Percentiles rank a stretch among this genome's conserved stretches.
Evolutionary conservation across 331 rosid species (phyloP).

Genomic region (Pyrus hybrid): DNA sequence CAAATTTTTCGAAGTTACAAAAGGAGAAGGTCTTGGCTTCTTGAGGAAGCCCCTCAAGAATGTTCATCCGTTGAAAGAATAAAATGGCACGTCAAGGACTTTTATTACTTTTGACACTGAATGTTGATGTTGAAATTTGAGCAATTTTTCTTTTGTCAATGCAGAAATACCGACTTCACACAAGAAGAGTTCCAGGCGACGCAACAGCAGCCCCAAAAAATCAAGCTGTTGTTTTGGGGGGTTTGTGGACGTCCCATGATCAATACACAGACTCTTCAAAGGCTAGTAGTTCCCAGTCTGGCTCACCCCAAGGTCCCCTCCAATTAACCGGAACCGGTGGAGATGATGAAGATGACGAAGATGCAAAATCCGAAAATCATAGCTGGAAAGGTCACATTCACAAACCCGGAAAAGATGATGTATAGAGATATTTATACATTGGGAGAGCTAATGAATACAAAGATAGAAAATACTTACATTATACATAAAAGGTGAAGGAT

Average conservation of each 20-base stretch:
- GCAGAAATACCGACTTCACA: conserved; percentile 96
- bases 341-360: conserved; percentile 64
- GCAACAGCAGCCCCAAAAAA: conserved; percentile 23
- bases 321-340: conserved; percentile 60
- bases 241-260: conserved; percentile 68
- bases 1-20: background rate
- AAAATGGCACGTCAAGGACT: background rate
- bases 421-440: conserved; percentile 56
- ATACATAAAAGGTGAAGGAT: conserved; percentile 29
- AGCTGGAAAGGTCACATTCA: conserved; percentile 61
- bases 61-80: background rate
- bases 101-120: background rate
- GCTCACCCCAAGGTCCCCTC: conserved; percentile 96
- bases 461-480: conserved; percentile 35
- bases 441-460: conserved; percentile 44
- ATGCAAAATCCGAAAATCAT: conserved; percentile 67
- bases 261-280: conserved; percentile 67
- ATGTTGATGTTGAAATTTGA: background rate
- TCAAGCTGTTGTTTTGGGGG: conserved; percentile 62
- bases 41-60: background rate
- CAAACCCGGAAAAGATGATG: conserved; percentile 49
- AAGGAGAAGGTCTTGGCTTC: background rate
- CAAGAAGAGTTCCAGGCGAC: conserved; percentile 54
- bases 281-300: conserved; percentile 67
- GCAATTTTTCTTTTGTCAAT: conserved; percentile 6